Base-by-base conservation (phyloP, 345 rosid genomes). In the Draba incana region DNA sequence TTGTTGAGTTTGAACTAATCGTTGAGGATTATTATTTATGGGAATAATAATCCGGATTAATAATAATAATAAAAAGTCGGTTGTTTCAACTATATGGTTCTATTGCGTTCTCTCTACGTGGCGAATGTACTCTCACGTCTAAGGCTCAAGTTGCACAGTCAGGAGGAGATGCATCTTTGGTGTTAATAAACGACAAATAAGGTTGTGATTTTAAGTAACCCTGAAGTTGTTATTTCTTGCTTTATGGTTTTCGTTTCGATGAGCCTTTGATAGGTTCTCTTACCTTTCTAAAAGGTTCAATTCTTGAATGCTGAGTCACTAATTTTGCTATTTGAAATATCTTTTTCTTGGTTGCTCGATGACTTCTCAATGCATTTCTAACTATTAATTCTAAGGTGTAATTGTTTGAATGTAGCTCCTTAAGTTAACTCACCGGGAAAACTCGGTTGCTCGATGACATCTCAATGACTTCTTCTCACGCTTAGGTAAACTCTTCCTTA, bases 401-500 rank as follows among this genome's bases (percentile, higher is more conserved):
- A 64, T 20, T 50, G 0, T 64, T 48, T 64, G 37, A 50, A 4
- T 84, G 62, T 71, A 91, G 96, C 63, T 75, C 96, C 97, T 52
- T 83, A 90, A 6, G 82, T 88, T 27, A 92, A 65, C 70, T 53
- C 74, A 59, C 69, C 96, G 94, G 2, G 96, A 89, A 78, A 90
- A 84, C 82, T 92, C 89, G 64, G 89, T 92, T 69, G 83, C 84
- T 91, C 50, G 96, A 98, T 71, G 85, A n/a, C 87, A 48, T 71
- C 2, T 94, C 46, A 64, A 91, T 27, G 95, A 89, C 79, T 94
- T 94, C 83, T 94, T 94, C 82, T 79, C 95, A 15, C 84, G 96
- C 37, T 74, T 93, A 70, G 95, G 97, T 88, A 79, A 80, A 65
- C 43, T 23, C 1, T 38, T 45, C 8, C 8, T 33, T 33, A 33